phyloP scores from a whole-genome alignment of 1,139 yeast species.

The Lodderomyces parapsilosis region DNA sequence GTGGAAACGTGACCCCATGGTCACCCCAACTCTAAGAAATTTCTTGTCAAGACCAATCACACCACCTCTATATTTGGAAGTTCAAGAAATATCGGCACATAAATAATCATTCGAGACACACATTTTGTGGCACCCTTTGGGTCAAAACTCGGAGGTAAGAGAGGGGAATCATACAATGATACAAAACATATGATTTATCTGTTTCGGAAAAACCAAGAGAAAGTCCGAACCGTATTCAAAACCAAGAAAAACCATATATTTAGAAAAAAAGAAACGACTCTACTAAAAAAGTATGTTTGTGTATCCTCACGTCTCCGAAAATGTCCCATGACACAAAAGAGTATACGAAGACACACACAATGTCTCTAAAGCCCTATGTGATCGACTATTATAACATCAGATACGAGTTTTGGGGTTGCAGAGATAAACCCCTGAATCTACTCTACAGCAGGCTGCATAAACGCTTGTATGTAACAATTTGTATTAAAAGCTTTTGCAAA shows the following conservation, averaged over 20 bases:
- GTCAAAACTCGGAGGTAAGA: not conserved
- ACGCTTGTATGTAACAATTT: not conserved
- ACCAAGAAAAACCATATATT: not conserved
- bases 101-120: not conserved
- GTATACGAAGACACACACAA: not conserved
- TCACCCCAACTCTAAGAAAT: not conserved
- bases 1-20: no score
- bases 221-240: not conserved
- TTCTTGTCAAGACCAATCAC: not conserved
- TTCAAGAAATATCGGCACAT: not conserved
- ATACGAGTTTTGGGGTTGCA: not conserved
- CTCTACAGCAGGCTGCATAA: not conserved
- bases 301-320: not conserved
- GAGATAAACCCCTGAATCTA: not conserved
- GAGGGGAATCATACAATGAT: constrained; percentile 1
- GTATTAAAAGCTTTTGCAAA: not conserved
- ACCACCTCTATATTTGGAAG: no score
- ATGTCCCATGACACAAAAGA: not conserved
- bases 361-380: no score
- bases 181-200: not conserved
- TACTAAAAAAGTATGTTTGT: not conserved
- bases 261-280: not conserved
- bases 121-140: not conserved
- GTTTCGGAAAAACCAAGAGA: not conserved
- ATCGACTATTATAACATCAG: no score